A percentile compares a stretch with the other conserved stretches of the same genome.
phyloP scores from a whole-genome alignment of 805 yeast genomes.

The Wilhelminamyces savonicus region DNA sequence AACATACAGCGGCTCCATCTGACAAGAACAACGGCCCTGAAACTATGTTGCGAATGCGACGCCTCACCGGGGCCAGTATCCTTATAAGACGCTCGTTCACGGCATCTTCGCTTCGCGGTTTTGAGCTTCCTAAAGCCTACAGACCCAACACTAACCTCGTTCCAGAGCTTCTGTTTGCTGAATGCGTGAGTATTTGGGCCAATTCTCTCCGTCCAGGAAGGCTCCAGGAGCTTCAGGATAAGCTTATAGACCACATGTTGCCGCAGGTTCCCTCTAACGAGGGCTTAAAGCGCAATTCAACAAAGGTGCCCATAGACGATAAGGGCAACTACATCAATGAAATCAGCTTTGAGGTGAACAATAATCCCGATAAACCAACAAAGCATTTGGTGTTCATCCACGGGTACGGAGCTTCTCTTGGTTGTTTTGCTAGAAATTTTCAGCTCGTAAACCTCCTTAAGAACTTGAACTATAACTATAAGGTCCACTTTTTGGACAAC shows the following conservation, averaged over 20 bases:
- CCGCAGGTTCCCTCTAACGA: conserved; percentile 17
- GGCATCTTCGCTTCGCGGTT: too few species aligned
- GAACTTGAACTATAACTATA: conserved; percentile 29
- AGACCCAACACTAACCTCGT: conserved; percentile 5
- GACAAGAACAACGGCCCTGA: too few species aligned
- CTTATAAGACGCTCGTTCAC: too few species aligned
- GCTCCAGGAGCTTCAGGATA: conserved; percentile 25
- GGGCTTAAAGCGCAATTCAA: conserved; percentile 12
- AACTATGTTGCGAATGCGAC: too few species aligned
- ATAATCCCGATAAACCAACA: conserved; percentile 14
- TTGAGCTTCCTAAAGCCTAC: conserved; percentile 6
- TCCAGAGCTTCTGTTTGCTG: conserved; percentile 6
- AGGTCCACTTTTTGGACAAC: conserved; percentile 45
- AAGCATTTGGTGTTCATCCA: conserved; percentile 47
- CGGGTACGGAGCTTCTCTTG: conserved; percentile 52
- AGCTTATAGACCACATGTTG: conserved; percentile 28
- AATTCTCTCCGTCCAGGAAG: conserved; percentile 16
- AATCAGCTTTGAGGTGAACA: conserved; percentile 22
- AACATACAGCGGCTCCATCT: too few species aligned
- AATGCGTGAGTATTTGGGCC: conserved; percentile 10
- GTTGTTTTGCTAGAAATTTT: conserved; percentile 52
- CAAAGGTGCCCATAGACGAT: conserved; percentile 15
- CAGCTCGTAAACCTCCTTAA: conserved; percentile 28
- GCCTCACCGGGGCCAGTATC: too few species aligned
- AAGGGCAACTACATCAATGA: conserved; percentile 28